Evolutionary conservation across 192 early-diverging fungal species (phyloP), one percentile per base, ranked within the genome.

Genomic region (Linnemannia schmuckeri): DNA sequence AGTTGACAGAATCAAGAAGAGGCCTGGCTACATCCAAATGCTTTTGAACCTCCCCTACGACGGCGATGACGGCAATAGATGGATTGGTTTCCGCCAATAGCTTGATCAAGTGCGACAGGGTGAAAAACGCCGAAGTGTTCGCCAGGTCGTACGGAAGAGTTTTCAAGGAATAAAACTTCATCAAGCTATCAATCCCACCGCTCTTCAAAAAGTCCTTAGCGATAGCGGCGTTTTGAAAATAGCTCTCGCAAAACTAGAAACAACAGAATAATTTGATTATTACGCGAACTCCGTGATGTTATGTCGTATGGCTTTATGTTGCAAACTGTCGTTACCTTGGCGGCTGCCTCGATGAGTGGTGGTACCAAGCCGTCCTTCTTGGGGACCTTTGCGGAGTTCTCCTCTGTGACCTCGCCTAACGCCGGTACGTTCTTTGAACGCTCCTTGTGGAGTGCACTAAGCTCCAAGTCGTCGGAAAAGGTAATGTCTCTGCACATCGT

Each of bases 141-240:
- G 93, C 92, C 79, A 97, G 94, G 75, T 96, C 94, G 72, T 93
- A 94, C 4, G 97, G 96, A 5, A 97, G 77, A 22, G 91, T 88
- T 3, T 94, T 94, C 10, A 96, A 88, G 0, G 89, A 86, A 72
- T 93, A 95, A 41, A 95, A 91, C 63, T 92, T 79, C 33, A 96
- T 74, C 15, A 98, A 76, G 17, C 92, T 78, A 35, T 93, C 87
- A 18, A 94, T 82, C 20, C 95, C 95, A 20, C 88, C 87, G 20
- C 87, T 78, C 63, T 92, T 90, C 30, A 96, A 82, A 69, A 97
- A 95, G 42, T 96, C 97, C 71, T 90, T 91, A 10, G 90, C 92
- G 80, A 96, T 96, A 12, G 91, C 74, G 13, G 90, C 89, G 77
- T 96, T 96, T 73, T 97, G 96, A 81, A 98, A 96, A 27, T 97